A percentile compares a stretch with the other conserved stretches of the same genome.
Evolutionary conservation across 2,329 filamentous ascomycete genomes (phyloP).

Genomic region (Cladosporium cucumerinum): DNA sequence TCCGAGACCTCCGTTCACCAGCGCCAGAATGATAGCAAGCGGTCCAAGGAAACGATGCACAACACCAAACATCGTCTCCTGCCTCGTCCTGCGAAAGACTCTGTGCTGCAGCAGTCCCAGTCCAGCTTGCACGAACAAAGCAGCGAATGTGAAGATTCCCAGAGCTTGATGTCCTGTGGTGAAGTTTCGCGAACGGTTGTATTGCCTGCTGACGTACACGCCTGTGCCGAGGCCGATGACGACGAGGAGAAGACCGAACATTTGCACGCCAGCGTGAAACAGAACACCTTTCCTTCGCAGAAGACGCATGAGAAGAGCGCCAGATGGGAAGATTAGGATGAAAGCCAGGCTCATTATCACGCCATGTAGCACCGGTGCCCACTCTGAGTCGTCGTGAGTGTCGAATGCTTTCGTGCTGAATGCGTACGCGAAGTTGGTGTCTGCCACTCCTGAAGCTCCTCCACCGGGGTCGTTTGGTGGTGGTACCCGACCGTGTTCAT

Average conservation of each 20-base stretch:
- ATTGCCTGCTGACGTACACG: conserved; percentile 38
- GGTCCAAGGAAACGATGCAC: conserved; percentile 60
- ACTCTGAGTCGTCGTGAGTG: conserved; percentile 27
- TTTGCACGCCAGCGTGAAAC: conserved; percentile 41
- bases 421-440: conserved; percentile 18
- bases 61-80: conserved; percentile 49
- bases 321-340: conserved; percentile 36
- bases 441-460: conserved; percentile 30
- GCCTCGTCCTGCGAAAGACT: conserved; percentile 45
- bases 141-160: conserved; percentile 54
- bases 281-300: conserved; percentile 34
- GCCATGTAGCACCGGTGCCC: conserved; percentile 27
- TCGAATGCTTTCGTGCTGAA: conserved; percentile 24
- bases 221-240: conserved; percentile 40
- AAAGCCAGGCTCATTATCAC: conserved; percentile 35
- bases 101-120: conserved; percentile 57
- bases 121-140: conserved; percentile 52
- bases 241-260: conserved; percentile 36
- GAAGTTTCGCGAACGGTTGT: conserved; percentile 27
- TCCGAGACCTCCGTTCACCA: conserved; percentile 59
- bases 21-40: conserved; percentile 51
- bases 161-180: conserved; percentile 53
- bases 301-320: conserved; percentile 37
- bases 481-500: conserved; percentile 7
- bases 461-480: conserved; percentile 23